A percentile compares a stretch with the other conserved stretches of the same genome.
Conservation (phyloP, 352 stramenopile genomes). For the Phytophthora chlamydospora region DNA sequence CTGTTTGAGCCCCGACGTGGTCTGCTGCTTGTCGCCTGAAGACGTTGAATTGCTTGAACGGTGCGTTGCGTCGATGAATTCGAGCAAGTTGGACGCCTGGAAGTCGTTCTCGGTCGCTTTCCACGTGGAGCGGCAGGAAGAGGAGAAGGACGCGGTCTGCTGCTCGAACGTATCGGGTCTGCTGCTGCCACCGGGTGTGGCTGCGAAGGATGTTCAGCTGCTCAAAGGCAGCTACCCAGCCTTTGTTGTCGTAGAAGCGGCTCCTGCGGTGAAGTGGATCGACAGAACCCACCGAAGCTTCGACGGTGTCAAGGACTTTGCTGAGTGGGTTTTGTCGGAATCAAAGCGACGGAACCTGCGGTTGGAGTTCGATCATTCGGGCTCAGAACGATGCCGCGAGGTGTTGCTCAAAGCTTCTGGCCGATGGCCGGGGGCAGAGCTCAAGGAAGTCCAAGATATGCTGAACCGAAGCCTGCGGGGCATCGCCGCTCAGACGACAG, state of each 20-base stretch:
- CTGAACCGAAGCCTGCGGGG: conserved; percentile 28
- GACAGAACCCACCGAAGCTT: conserved; percentile 11
- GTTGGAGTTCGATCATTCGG: conserved; percentile 5
- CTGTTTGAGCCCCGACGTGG: conserved; percentile 51
- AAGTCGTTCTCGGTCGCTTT: conserved; percentile 49
- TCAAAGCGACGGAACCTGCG: conserved; percentile 28
- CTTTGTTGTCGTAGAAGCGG: conserved; percentile 29
- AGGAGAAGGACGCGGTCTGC: conserved; percentile 52
- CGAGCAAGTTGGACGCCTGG: conserved; percentile 43
- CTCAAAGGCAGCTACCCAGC: conserved; percentile 52
- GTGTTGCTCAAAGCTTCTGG: conserved; percentile 26
- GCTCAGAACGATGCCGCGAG: background rate
- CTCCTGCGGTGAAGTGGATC: conserved; percentile 31
- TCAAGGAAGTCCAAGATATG: conserved; percentile 30
- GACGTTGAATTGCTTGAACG: conserved; percentile 42
- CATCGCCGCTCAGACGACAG: conserved; percentile 22
- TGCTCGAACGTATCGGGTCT: conserved; percentile 19
- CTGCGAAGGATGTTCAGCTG: conserved; percentile 13
- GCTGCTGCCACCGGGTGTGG: background rate
- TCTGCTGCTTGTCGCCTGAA: conserved; percentile 51
- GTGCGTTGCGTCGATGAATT: conserved; percentile 25
- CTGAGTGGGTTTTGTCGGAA: conserved; percentile 24
- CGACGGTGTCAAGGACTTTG: conserved; percentile 22
- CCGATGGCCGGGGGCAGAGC: conserved; percentile 28
- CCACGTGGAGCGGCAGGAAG: conserved; percentile 56